phyloP scores from a whole-genome alignment of 345 rosid genomes.

The Anastatica hierochuntica region DNA sequence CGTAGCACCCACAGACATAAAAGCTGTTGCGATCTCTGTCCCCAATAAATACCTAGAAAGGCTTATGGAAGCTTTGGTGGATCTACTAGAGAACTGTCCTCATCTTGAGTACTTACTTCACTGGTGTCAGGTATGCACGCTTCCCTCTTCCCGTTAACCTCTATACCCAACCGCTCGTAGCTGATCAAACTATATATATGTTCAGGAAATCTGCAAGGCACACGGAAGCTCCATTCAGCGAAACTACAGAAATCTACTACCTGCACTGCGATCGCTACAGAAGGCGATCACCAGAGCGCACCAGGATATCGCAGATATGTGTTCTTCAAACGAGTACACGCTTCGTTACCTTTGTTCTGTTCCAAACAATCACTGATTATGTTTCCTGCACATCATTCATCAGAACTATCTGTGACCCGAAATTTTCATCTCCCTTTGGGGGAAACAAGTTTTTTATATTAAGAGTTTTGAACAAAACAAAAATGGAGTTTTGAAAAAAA shows the following conservation, averaged over 20 bases:
- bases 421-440: not conserved
- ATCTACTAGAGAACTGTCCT: slow-evolving; percentile 76
- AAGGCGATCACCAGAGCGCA: slow-evolving; percentile 78
- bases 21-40: slow-evolving; percentile 57
- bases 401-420: too few relatives aligned
- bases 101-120: slow-evolving; percentile 78
- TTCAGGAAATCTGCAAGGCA: slow-evolving; percentile 74
- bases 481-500: not conserved
- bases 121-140: slow-evolving; percentile 70
- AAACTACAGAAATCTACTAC: slow-evolving; percentile 54
- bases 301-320: slow-evolving; percentile 85
- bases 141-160: not conserved
- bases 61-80: slow-evolving; percentile 68
- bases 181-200: not conserved
- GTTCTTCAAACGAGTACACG: slow-evolving; percentile 80
- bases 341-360: slow-evolving; percentile 73
- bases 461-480: not conserved
- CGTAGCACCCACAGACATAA: slow-evolving; percentile 54
- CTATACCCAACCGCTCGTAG: not conserved
- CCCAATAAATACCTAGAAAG: slow-evolving; percentile 66
- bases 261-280: slow-evolving; percentile 71
- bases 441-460: not conserved
- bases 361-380: slow-evolving; percentile 16
- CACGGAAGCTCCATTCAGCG: slow-evolving; percentile 69
- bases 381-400: not conserved